Evolutionary conservation across 163 green algal species (phyloP).

Genomic region (Prototheca stagnorum): DNA sequence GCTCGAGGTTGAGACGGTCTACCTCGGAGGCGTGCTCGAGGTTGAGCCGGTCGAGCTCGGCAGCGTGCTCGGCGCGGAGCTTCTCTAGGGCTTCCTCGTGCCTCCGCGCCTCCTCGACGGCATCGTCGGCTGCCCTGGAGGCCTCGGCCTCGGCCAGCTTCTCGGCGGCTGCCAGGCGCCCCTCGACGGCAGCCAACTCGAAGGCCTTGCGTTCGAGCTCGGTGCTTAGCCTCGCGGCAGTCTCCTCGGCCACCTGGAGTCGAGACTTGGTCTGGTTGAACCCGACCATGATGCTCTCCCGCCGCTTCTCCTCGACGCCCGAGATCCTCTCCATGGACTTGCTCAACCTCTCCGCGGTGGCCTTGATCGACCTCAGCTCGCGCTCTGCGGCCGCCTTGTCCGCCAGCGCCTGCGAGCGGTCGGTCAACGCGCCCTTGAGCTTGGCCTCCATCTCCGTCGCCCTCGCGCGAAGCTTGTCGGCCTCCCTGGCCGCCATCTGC

Average conservation of each 20-base stretch:
- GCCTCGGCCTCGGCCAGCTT: neutral
- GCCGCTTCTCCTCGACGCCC: constrained; percentile 42
- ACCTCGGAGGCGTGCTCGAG: no score
- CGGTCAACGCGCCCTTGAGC: constrained; percentile 37
- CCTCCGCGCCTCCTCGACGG: no score
- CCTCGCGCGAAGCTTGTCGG: constrained; percentile 28
- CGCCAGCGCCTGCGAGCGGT: constrained; percentile 33
- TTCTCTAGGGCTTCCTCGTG: neutral
- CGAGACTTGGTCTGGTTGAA: constrained; percentile 47
- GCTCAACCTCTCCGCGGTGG: constrained; percentile 34
- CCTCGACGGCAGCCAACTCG: neutral
- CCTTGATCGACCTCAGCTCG: constrained; percentile 45
- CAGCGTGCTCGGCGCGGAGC: neutral
- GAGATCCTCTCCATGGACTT: constrained; percentile 39
- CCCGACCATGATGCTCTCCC: constrained; percentile 57
- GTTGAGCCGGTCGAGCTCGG: neutral
- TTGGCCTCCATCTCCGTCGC: constrained; percentile 46
- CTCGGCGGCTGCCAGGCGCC: constrained; percentile 7
- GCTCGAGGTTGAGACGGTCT: neutral
- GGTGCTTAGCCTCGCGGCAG: no score
- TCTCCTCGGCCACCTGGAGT: constrained; percentile 35
- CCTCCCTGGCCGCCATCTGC: constrained; percentile 45
- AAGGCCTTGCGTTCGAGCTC: no score
- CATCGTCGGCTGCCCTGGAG: no score
- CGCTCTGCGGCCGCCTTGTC: constrained; percentile 61